Evolutionary conservation across 768 basidiomycete species (phyloP).

Genomic region (Cyathus striatus): DNA sequence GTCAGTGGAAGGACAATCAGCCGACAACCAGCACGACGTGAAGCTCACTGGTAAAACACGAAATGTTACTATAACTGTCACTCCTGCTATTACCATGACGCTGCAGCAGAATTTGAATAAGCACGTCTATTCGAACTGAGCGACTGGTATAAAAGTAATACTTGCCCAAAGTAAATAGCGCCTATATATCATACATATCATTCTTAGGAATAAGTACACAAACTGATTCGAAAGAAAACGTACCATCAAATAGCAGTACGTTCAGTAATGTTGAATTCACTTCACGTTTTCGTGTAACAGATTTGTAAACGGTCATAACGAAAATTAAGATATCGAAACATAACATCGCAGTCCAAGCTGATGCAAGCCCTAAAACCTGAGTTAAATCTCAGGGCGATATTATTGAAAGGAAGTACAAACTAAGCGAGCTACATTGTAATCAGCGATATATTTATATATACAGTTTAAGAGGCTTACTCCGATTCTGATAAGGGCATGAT

Average conservation of each 20-base stretch:
- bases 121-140: background rate
- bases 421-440: too few species aligned
- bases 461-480: constrained; percentile 16
- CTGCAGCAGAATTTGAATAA: constrained; percentile 8
- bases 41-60: constrained; percentile 8
- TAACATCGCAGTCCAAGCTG: constrained; percentile 34
- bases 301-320: constrained; percentile 32
- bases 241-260: constrained; percentile 40
- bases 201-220: background rate
- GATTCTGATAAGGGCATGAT: constrained; percentile 12
- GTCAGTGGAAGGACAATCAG: background rate
- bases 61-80: constrained; percentile 16
- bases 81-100: constrained; percentile 13
- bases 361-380: constrained; percentile 20
- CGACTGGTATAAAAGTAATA: background rate
- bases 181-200: constrained; percentile 14
- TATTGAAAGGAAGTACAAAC: too few species aligned
- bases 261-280: constrained; percentile 17
- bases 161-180: constrained; percentile 36
- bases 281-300: constrained; percentile 16
- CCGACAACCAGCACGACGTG: background rate
- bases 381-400: background rate
- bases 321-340: constrained; percentile 37
- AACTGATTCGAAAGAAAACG: constrained; percentile 4
- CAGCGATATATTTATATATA: too few species aligned